phyloP scores from a whole-genome alignment of 257 asterid genomes.

The Anisodus acutangulus region DNA sequence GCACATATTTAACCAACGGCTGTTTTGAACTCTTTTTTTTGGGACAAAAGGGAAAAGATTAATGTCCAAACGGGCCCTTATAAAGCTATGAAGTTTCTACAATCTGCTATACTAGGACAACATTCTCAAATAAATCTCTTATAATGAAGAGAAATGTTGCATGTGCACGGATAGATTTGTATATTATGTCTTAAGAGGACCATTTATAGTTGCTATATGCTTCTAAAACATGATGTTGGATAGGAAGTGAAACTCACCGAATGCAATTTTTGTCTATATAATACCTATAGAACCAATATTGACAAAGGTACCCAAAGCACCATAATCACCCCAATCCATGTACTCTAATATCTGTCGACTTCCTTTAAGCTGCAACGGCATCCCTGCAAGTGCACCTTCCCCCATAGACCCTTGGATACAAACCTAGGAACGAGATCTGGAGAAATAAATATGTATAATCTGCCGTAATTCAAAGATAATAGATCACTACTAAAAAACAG shows the following conservation, averaged over 20 bases:
- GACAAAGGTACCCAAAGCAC: constrained; percentile 79
- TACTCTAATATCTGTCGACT: constrained; percentile 85
- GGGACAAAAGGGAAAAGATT: too few species aligned
- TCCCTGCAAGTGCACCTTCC: constrained; percentile 89
- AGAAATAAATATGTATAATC: constrained; percentile 31
- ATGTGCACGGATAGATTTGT: not conserved
- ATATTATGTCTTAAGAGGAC: not conserved
- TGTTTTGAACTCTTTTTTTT: too few species aligned
- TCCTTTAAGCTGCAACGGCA: constrained; percentile 97
- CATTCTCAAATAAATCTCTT: not conserved
- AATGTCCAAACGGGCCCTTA: not conserved
- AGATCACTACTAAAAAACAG: not conserved
- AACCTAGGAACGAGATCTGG: constrained; percentile 53
- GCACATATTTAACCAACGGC: too few species aligned
- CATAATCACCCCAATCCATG: constrained; percentile 98
- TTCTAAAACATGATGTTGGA: constrained; percentile 15
- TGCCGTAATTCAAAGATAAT: not conserved
- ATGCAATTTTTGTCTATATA: not conserved
- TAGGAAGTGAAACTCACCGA: not conserved
- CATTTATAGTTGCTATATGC: constrained; percentile 6
- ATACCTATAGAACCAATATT: constrained; percentile 86
- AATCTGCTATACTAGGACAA: not conserved
- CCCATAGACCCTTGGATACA: constrained; percentile 99
- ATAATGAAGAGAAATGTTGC: not conserved
- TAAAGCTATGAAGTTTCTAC: not conserved